Conservation (phyloP, 176 grass and related monocot species). For the Carex cristatella region DNA sequence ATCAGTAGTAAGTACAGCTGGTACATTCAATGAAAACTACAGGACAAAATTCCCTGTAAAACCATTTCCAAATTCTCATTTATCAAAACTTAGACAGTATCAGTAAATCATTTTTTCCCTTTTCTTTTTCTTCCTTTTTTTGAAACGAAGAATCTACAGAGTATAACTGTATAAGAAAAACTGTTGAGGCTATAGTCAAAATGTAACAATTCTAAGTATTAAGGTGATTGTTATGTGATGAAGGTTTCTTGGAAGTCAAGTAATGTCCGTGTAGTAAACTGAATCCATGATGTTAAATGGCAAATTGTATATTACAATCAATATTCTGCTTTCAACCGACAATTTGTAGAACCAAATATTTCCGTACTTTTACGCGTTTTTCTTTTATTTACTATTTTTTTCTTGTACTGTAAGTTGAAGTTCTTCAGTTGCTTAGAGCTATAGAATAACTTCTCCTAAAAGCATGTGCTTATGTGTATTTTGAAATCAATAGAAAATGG, state of each 20-base stretch:
- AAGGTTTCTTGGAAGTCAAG: background rate
- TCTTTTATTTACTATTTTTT: background rate
- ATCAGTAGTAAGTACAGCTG: background rate
- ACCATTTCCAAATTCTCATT: background rate
- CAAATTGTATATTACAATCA: background rate
- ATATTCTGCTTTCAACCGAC: background rate
- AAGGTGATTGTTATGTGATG: background rate
- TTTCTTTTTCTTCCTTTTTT: background rate
- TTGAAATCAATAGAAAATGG: background rate
- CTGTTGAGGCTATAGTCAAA: background rate
- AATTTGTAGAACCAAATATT: background rate
- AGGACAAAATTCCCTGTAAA: background rate
- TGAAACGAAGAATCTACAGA: background rate
- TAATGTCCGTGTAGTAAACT: background rate
- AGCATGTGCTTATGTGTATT: background rate
- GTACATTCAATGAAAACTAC: background rate
- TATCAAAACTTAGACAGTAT: background rate
- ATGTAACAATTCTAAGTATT: background rate
- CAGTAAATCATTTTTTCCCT: no score
- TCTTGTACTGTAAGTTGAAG: background rate
- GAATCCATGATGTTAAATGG: background rate
- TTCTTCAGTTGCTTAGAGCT: slow-evolving; percentile 1
- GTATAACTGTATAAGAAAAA: background rate
- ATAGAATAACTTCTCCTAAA: background rate
- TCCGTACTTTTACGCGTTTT: background rate